Evolutionary conservation across 805 yeast species (phyloP).

Genomic region (Wickerhamiella azyma): DNA sequence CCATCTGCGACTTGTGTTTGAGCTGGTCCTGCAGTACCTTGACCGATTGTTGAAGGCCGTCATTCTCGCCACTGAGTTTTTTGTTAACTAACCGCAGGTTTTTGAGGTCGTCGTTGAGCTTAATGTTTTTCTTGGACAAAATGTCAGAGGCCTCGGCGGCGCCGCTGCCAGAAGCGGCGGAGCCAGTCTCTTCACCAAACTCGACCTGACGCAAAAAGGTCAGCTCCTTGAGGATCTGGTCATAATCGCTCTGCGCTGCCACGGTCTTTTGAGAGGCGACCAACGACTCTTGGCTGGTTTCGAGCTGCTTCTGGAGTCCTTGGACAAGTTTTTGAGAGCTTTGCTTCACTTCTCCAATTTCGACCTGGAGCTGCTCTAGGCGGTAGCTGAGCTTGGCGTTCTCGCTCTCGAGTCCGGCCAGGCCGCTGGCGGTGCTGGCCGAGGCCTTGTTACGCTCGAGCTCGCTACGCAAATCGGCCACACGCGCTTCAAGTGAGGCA

Average conservation of each 20-base stretch:
- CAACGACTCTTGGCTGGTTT: slow-evolving; percentile 1
- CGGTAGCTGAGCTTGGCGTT: slow-evolving; percentile 9
- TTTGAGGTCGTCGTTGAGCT: slow-evolving; percentile 11
- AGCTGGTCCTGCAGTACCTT: slow-evolving; percentile 18
- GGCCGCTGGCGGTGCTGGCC: slow-evolving; percentile 18
- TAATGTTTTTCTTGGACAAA: slow-evolving; percentile 7
- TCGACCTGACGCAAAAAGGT: slow-evolving; percentile 55
- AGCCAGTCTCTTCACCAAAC: slow-evolving; percentile 26
- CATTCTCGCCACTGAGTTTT: slow-evolving; percentile 37
- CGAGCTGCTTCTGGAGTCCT: slow-evolving; percentile 6
- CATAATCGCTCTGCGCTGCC: slow-evolving; percentile 41
- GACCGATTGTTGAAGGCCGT: slow-evolving; percentile 21
- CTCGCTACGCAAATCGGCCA: slow-evolving; percentile 57
- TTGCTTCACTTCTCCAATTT: neutral
- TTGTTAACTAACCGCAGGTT: slow-evolving; percentile 21
- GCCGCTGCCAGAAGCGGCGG: neutral
- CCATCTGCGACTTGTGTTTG: slow-evolving; percentile 32
- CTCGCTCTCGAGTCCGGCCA: slow-evolving; percentile 14
- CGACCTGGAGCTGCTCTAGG: slow-evolving; percentile 12
- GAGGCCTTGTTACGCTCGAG: slow-evolving; percentile 33
- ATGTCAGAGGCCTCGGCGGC: slow-evolving; percentile 6
- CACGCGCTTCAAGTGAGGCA: slow-evolving; percentile 60
- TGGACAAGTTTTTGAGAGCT: slow-evolving; percentile 4
- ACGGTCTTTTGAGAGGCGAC: slow-evolving; percentile 6
- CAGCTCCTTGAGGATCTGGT: slow-evolving; percentile 60